A percentile compares a stretch with the other conserved stretches of the same genome.
These are phyloP conservation scores for Posidonia oceanica DNA, from an alignment of 116 monocot species.

Conservation along the genomic window DNA sequence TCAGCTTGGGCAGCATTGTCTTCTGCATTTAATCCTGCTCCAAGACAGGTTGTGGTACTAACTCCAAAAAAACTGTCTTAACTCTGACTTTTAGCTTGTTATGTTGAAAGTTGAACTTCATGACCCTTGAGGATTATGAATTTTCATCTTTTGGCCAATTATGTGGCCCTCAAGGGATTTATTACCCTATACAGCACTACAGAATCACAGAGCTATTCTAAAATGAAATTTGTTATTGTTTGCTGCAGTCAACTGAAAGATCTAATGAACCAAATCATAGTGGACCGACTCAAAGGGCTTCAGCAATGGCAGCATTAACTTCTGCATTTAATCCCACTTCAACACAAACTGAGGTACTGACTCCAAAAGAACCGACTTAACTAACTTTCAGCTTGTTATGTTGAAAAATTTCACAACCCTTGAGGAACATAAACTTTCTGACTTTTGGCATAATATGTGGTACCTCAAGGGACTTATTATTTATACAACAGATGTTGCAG, in stretches of 20 bases:
- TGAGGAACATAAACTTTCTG: neutral
- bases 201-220: neutral
- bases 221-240: neutral
- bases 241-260: conserved; percentile 19
- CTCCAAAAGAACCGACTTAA: neutral
- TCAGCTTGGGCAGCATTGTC: conserved; percentile 84
- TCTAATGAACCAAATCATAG: conserved; percentile 23
- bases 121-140: too few species aligned
- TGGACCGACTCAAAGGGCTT: conserved; percentile 87
- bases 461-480: too few species aligned
- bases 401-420: too few species aligned
- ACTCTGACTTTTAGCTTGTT: too few species aligned
- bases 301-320: conserved; percentile 79
- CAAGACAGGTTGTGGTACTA: conserved; percentile 17
- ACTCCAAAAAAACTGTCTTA: too few species aligned
- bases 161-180: too few species aligned
- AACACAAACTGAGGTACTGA: conserved; percentile 13
- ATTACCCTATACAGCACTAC: too few species aligned
- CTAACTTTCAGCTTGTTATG: too few species aligned
- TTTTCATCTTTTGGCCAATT: too few species aligned
- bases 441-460: neutral
- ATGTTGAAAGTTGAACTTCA: too few species aligned
- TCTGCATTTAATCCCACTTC: conserved; percentile 80
- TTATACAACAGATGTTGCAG: too few species aligned
- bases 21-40: conserved; percentile 76